A percentile compares a stretch with the other conserved stretches of the same genome.
Conservation (phyloP, 83 land plant genomes). For the Larix sibirica region DNA sequence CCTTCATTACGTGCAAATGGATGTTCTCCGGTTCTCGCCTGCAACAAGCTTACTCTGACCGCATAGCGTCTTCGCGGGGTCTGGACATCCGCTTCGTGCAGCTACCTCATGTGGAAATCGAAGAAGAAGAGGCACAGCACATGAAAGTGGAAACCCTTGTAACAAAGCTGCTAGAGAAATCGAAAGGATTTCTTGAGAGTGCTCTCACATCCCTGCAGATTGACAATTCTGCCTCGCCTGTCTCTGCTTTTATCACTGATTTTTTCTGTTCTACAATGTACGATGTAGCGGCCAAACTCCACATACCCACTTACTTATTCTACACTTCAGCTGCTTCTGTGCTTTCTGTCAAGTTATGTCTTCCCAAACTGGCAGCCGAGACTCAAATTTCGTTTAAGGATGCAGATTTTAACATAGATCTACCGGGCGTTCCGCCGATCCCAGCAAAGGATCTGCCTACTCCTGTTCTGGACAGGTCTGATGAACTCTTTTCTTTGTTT, state of each 20-base stretch:
- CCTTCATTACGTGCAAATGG: background rate
- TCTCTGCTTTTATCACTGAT: background rate
- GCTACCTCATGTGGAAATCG: background rate
- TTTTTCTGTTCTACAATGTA: background rate
- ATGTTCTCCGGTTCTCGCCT: background rate
- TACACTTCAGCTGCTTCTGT: background rate
- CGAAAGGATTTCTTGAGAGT: background rate
- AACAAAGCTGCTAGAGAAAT: background rate
- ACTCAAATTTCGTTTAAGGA: constrained; percentile 4
- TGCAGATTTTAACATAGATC: constrained; percentile 1
- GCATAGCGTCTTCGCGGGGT: background rate
- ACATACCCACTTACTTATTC: background rate
- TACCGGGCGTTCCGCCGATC: constrained; percentile 19
- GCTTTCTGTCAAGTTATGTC: constrained; percentile 12
- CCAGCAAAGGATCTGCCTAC: constrained; percentile 10
- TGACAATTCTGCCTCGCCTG: background rate
- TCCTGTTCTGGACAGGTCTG: constrained; percentile 15
- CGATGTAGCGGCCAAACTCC: background rate
- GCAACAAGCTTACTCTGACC: background rate
- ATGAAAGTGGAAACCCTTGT: background rate
- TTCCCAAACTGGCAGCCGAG: background rate
- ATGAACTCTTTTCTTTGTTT: constrained; percentile 13
- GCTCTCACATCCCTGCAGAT: background rate
- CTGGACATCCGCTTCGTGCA: background rate
- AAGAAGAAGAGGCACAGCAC: background rate